Percentiles rank a stretch among this genome's conserved stretches.
phyloP scores from a whole-genome alignment of 352 stramenopile species.

The Pseudoperonospora humuli region DNA sequence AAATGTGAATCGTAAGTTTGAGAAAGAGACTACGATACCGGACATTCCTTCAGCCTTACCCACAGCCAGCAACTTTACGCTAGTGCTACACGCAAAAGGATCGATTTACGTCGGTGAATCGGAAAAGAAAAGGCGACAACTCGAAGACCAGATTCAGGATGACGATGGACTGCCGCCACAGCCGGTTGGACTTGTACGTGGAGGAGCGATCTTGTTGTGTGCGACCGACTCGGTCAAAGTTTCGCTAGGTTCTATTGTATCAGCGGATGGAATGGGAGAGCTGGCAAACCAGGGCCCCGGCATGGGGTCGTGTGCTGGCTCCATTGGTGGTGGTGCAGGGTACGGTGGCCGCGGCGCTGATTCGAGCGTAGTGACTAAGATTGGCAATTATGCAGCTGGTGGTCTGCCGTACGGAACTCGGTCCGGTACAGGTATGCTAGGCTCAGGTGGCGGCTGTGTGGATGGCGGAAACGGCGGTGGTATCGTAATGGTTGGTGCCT shows the following conservation, averaged over 20 bases:
- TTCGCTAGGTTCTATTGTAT: conserved; percentile 32
- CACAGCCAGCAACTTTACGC: conserved; percentile 47
- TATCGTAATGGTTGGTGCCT: conserved; percentile 56
- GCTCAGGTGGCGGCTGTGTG: conserved; percentile 63
- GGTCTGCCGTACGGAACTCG: conserved; percentile 62
- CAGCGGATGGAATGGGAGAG: conserved; percentile 52
- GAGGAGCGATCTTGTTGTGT: conserved; percentile 56
- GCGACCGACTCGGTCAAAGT: conserved; percentile 42
- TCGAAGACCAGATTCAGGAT: conserved; percentile 16
- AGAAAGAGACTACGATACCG: conserved; percentile 6
- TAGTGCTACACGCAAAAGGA: conserved; percentile 37
- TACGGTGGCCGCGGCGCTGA: conserved; percentile 68
- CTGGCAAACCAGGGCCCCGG: conserved; percentile 59
- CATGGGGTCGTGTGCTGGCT: conserved; percentile 43
- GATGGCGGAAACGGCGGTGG: conserved; percentile 58
- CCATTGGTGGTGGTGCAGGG: conserved; percentile 54
- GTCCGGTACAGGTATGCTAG: conserved; percentile 55
- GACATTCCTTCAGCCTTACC: conserved; percentile 16
- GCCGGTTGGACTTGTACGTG: conserved; percentile 27
- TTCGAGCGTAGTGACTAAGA: conserved; percentile 44
- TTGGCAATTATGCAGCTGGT: conserved; percentile 51
- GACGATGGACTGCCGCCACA: conserved; percentile 14
- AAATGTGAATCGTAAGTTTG: conserved; percentile 1
- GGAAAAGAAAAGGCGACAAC: conserved; percentile 18
- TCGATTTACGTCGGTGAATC: conserved; percentile 49